phyloP scores from a whole-genome alignment of 768 basidiomycete species.

The Rhodotorula kratochvilovae region DNA sequence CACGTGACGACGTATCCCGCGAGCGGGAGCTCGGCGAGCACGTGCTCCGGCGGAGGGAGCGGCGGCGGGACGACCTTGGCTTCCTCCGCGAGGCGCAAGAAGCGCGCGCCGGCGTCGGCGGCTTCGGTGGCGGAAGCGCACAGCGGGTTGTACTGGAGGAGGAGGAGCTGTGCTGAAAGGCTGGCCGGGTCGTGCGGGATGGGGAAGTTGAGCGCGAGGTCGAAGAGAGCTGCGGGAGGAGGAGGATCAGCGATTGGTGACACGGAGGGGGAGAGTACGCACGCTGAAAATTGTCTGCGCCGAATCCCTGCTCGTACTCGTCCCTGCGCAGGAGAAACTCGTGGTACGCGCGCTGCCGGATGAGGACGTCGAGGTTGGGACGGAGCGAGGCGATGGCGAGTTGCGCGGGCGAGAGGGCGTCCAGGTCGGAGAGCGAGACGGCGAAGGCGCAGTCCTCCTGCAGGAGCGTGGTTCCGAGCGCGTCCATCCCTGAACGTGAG shows the following conservation, averaged over 20 bases:
- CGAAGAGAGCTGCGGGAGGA: not conserved
- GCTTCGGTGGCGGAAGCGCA: not conserved
- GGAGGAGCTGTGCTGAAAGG: not conserved
- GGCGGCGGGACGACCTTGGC: too few relatives aligned
- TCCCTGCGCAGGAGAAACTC: too few relatives aligned
- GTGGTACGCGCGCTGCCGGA: not conserved
- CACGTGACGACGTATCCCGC: too few relatives aligned
- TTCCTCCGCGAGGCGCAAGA: not conserved
- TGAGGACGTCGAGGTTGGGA: not conserved
- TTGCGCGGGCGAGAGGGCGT: not conserved
- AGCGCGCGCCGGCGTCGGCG: not conserved
- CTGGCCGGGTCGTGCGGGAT: too few relatives aligned
- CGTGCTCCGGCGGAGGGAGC: too few relatives aligned
- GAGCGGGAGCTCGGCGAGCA: too few relatives aligned
- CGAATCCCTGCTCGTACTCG: too few relatives aligned
- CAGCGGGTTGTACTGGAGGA: not conserved
- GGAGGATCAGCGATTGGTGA: not conserved
- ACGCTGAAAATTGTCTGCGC: too few relatives aligned
- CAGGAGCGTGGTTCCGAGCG: too few relatives aligned
- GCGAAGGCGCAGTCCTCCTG: not conserved
- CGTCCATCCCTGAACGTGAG: too few relatives aligned
- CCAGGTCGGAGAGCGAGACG: not conserved
- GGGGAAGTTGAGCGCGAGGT: not conserved
- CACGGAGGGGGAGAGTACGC: not conserved
- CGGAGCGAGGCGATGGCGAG: constrained; percentile 4